Base-by-base conservation (phyloP, 441 rosid genomes). In the Pelargonium citronellum region DNA sequence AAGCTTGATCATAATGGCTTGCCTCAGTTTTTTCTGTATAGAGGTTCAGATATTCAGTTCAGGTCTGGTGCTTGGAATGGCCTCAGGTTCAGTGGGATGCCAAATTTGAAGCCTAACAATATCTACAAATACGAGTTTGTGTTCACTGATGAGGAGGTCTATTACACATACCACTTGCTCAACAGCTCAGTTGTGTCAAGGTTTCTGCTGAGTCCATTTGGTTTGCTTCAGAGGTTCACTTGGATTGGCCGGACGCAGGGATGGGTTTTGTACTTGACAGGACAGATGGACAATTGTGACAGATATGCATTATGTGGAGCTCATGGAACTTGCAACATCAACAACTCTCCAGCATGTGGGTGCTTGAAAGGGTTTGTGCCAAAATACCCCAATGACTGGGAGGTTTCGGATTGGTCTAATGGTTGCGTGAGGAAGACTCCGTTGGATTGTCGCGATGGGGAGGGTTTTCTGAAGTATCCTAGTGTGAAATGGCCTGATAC, bases 401-500 rank as follows among this genome's bases (percentile, higher is more conserved):
- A 78, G 80, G 69, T 89, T 84, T 0, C 89, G 98, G 98, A 69
- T 30, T 51, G 96, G 16, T 83, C 93, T 0, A 81, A 16, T 22
- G 98, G 96, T 78, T 92, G 98, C 63, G 72, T 78, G 2, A 79
- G 95, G 78, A 82, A 80, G 64, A 86, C 85, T 15, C 41, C 61
- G 0, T 61, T 87, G 76, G 78, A 75, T 0, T 90, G 96, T 57
- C 1, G 17, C 5, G 73, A 70, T 3, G 61, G 61, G 0, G 92
- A 89, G 60, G 83, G 85, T 70, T 92, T 92, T 71, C 47, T 86
- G 79, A 78, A 37, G 17, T 10, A 89, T 80, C 67, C 71, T 67
- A 78, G 85, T 51, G 69, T 92, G 82, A 92, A 92, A 55, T 47
- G 89, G 81, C 99, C 99, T 0, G 92, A 89, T 43, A 83, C 87